Evolutionary conservation across 2,329 filamentous ascomycete species (phyloP), one percentile per base, ranked within the genome.

Genomic region (Colletotrichum eremochloae): DNA sequence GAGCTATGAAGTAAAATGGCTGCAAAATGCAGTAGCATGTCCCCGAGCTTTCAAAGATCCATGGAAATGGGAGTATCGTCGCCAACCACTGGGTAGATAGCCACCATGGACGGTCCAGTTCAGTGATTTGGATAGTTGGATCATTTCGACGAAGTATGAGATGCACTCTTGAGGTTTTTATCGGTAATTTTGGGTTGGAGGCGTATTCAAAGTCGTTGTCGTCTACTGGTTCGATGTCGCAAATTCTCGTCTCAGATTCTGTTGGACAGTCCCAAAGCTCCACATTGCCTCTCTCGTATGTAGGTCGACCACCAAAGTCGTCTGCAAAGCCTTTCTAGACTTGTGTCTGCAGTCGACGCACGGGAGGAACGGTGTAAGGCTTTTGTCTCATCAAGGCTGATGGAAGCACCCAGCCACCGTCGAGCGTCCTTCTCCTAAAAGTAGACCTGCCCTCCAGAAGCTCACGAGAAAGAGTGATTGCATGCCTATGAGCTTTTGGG

Each of bases 251-350:
- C 84, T 8, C 83, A 82, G 44, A 87, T 85, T 1, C 85, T 80
- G 56, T 82, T 83, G 0, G 85, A 85, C 1, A 87, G 75, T 1
- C 85, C 85, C 7, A 84, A 74, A 12, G 84, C 83, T 2, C 84
- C 82, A 33, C 81, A 83, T 75, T 87, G 85, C 57, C 85, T 82
- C 24, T 87, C 86, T 12, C 86, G 79, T 58, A 87, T 81, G 68
- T 88, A 88, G 8, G 88, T 82, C 8, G 85, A 84, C 86, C 86
- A 88, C 86, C 86, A 88, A 8, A 88, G 83, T 3, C 86, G 77
- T 63, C 84, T 82, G 75, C 84, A 82, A 29, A 87, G 73, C 73
- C 79, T 79, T 18, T 79, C 78, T 2, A 79, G 72, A n/a, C 76
- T 77, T 4, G 75, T 70, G 18, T 53, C 46, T 76, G 74, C 5